Base-by-base conservation (phyloP, 2,329 filamentous ascomycete species). In the Fusarium pseudocircinatum region DNA sequence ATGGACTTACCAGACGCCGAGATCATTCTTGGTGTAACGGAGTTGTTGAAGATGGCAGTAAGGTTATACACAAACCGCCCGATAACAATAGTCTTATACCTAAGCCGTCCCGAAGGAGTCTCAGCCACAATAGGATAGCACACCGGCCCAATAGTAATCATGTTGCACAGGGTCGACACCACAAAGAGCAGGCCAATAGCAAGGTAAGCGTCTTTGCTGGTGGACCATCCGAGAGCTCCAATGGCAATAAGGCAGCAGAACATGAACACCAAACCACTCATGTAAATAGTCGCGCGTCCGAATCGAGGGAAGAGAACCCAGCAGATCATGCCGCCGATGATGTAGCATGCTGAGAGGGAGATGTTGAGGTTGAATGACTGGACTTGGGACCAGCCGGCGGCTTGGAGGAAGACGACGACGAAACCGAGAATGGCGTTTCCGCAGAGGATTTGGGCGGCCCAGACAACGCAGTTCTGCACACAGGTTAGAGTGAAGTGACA, bases 41-140 rank as follows among this genome's bases (percentile, higher is more conserved):
- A 66, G n/a, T 81, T 83, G 43, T 82, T 79, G n/a, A 83, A 72
- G 24, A 87, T 82, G 56, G 80, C 82, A 46, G 80, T 77, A 5
- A 85, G 71, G 60, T 86, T 84, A 73, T 86, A 86, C 10, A 82
- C 76, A 46, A 82, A 82, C 12, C 85, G 76, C 0, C 84, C 83
- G 16, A 87, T 77, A 3, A 84, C 83, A 2, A 87, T 83, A 1
- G 85, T 86, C 78, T 86, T 85, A 39, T 82, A 81, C 15, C 84
- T 80, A 4, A 87, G 80, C 16, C 85, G 80, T 4, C 81, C 82
- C 0, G 85, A 85, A 0, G 85, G 84, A 4, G 81, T 79, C 73
- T 84, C 83, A 3, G 83, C 77, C 1, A 84, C 80, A 32, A 84
- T 79, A 6, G 81, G 80, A 74, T 84, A 84, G 44, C 81, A 81